Base-by-base conservation (phyloP, 2,329 filamentous ascomycete genomes). In the Ascocoryne sarcoides region DNA sequence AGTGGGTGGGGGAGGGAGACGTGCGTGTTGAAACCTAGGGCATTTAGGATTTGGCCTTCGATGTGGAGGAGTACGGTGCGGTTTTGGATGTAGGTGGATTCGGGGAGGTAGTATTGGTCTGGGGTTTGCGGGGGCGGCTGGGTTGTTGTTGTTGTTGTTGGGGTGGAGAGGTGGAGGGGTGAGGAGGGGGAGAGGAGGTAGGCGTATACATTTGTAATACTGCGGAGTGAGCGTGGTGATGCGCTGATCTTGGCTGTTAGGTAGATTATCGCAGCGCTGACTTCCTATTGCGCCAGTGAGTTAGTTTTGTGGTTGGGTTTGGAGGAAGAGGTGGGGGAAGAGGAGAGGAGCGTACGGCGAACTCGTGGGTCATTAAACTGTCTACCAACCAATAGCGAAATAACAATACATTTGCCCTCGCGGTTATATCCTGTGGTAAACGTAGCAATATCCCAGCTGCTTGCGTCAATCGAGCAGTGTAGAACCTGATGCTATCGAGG, bases 1-100 rank as follows among this genome's bases (percentile, higher is more conserved):
- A 96, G 75, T 0, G 84, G 75, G 57, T 96, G 86, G 0, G 92
- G 92, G 0, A 95, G 71, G 1, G 85, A 79, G 9, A 93, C 85
- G 51, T 92, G 85, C 2, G 82, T 84, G 54, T 93, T 76, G 62
- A 95, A 96, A 10, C 80, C 79, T 0, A 95, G 69, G 0, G 77
- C 71, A 45, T 78, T 77, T 2, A 96, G 71, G 14, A 96, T 77
- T 30, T 79, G 76, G 3, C 82, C 76, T 62, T 98, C 92, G 36
- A 81, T 73, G n/a, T 72, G 66, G 32, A 93, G 71, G 4, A 96
- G 69, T 10, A 71, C 69, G 15, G 68, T 64, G 49, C 82, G 76
- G 52, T 76, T 76, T 42, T 69, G 59, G 44, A 80, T 73, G 63
- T 90, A 94, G 28, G 71, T 71, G 33, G 76, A 71, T 57, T 94